Conservation (phyloP, 371 early-diverging fungal genomes). For the Mucor circinelloides region DNA sequence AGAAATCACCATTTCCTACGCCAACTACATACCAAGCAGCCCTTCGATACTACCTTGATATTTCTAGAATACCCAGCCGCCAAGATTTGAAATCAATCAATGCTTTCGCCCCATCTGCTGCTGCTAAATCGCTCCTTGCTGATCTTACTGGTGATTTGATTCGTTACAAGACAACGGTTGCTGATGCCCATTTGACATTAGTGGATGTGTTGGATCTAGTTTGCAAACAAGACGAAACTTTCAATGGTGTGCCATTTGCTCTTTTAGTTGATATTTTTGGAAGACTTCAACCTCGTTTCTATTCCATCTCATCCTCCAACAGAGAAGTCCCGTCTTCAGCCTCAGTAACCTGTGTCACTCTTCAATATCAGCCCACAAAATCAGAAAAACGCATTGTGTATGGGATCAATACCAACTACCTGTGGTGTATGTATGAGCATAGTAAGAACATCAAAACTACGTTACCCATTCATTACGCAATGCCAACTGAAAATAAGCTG, state of each 20-base stretch:
- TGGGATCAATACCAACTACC: conserved; percentile 79
- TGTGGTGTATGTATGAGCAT: conserved; percentile 54
- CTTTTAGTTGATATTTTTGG: conserved; percentile 78
- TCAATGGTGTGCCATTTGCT: conserved; percentile 63
- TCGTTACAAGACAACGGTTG: conserved; percentile 60
- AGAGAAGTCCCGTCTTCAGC: conserved; percentile 70
- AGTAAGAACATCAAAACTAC: conserved; percentile 18
- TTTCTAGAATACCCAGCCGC: conserved; percentile 70
- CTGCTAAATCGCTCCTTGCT: conserved; percentile 50
- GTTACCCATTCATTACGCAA: conserved; percentile 9
- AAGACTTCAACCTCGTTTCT: conserved; percentile 88
- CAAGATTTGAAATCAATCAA: conserved; percentile 61
- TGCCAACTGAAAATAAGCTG: conserved; percentile 36
- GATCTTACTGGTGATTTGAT: conserved; percentile 73
- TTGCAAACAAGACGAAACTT: conserved; percentile 24
- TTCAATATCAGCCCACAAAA: conserved; percentile 71
- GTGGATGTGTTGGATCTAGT: conserved; percentile 61
- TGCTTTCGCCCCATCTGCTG: conserved; percentile 61
- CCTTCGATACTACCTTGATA: conserved; percentile 90
- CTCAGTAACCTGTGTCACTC: conserved; percentile 86
- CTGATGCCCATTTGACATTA: conserved; percentile 63
- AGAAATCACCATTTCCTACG: conserved; percentile 81
- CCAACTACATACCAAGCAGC: conserved; percentile 86
- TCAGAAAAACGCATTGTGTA: conserved; percentile 59
- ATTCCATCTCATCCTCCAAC: conserved; percentile 91